Evolutionary conservation across 805 yeast genomes (phyloP).

Genomic region (Priceomyces melissophilus): DNA sequence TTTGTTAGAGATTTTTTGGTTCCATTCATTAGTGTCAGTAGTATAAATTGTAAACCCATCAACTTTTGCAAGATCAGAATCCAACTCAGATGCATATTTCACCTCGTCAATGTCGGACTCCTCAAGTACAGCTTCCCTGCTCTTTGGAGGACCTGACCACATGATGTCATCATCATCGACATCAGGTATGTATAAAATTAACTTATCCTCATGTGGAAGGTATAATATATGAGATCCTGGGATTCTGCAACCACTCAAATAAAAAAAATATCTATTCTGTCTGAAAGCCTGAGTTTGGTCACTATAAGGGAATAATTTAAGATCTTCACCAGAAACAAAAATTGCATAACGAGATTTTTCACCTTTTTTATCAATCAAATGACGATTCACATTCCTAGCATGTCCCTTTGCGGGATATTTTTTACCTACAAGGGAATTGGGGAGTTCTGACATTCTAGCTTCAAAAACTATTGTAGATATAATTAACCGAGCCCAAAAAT

Average conservation of each 20-base stretch:
- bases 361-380: slow-evolving; percentile 22
- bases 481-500: too few species aligned
- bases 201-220: slow-evolving; percentile 47
- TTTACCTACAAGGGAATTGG: slow-evolving; percentile 20
- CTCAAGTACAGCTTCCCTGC: slow-evolving; percentile 57
- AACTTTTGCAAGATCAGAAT: slow-evolving; percentile 26
- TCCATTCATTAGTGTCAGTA: slow-evolving; percentile 52
- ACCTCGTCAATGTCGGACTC: slow-evolving; percentile 83
- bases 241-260: slow-evolving; percentile 76
- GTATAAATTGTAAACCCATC: slow-evolving; percentile 39
- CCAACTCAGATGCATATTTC: slow-evolving; percentile 53
- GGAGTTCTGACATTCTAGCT: slow-evolving; percentile 10
- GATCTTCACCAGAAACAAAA: slow-evolving; percentile 59
- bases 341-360: slow-evolving; percentile 31
- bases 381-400: slow-evolving; percentile 50
- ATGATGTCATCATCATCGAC: slow-evolving; percentile 85
- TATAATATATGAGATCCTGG: slow-evolving; percentile 74
- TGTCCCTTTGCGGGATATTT: slow-evolving; percentile 87
- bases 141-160: slow-evolving; percentile 92
- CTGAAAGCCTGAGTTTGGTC: slow-evolving; percentile 78
- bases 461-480: not conserved
- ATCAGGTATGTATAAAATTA: slow-evolving; percentile 76
- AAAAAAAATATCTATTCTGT: slow-evolving; percentile 89
- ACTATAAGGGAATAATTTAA: slow-evolving; percentile 64
- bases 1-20: slow-evolving; percentile 28